phyloP scores from a whole-genome alignment of 441 rosid genomes.

The Adansonia madagascariensis region DNA sequence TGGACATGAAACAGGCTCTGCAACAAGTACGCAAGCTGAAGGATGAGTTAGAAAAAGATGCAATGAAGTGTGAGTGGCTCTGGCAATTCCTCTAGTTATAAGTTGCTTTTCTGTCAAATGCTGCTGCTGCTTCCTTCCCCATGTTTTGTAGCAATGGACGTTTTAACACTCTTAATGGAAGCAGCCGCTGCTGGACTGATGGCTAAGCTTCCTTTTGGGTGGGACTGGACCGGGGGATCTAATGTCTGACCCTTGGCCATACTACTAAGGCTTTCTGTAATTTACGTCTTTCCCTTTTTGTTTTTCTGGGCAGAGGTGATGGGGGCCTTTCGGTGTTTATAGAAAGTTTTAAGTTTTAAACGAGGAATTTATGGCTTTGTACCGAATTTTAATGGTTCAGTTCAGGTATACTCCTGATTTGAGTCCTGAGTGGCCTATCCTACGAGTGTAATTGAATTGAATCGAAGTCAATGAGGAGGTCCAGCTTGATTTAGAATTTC shows the following conservation, averaged over 20 bases:
- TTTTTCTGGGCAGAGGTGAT: background rate
- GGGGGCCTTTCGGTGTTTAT: background rate
- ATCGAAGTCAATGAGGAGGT: no score
- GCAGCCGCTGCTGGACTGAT: constrained; percentile 5
- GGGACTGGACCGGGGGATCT: background rate
- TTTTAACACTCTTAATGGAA: background rate
- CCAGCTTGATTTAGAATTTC: no score
- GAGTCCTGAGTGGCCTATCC: no score
- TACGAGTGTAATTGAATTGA: no score
- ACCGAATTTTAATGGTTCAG: background rate
- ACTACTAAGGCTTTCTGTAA: background rate
- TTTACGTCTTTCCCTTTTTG: background rate
- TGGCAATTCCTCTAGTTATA: constrained; percentile 57
- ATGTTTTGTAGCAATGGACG: background rate
- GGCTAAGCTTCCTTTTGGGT: background rate
- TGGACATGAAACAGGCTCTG: constrained; percentile 80
- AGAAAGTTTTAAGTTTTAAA: background rate
- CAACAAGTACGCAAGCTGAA: constrained; percentile 58
- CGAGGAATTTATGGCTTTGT: background rate
- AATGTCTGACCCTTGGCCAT: background rate
- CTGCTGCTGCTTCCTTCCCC: background rate
- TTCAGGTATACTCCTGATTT: no score
- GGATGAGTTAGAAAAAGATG: constrained; percentile 70
- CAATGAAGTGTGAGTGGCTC: constrained; percentile 68
- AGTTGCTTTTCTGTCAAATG: background rate